Conservation (phyloP, 306 rosid species). For the Cucumis sativus region DNA sequence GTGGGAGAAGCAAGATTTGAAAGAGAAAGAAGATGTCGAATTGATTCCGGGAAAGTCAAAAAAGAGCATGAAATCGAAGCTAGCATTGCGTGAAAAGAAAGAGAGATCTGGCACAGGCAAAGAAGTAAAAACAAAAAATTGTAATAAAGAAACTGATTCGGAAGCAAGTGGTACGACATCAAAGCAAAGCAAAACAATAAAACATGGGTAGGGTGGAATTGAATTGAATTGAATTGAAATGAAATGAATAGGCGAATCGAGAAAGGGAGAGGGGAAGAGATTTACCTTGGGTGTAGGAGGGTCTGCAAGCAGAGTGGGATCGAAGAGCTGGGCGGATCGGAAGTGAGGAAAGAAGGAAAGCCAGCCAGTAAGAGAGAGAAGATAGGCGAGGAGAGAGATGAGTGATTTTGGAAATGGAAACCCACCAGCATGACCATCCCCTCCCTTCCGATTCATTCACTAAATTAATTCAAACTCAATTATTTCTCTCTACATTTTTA, state of each 20-base stretch:
- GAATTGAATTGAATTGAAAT: too few relatives aligned
- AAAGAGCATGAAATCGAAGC: neutral
- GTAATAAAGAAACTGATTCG: neutral
- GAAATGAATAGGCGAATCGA: neutral
- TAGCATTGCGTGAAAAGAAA: neutral
- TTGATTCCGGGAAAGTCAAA: neutral
- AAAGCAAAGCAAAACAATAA: neutral
- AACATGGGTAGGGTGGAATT: neutral
- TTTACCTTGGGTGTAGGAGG: neutral
- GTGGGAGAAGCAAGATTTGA: neutral
- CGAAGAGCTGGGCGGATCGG: neutral
- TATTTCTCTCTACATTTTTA: neutral
- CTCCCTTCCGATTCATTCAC: slow-evolving; percentile 1
- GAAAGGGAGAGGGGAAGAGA: neutral
- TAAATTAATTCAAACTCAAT: neutral
- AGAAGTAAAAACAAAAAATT: neutral
- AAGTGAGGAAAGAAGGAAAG: neutral
- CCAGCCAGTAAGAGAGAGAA: neutral
- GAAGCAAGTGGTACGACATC: neutral
- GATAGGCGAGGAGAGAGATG: neutral
- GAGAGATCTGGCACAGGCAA: neutral
- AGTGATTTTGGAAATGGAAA: neutral
- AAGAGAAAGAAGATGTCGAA: neutral
- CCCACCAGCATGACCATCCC: neutral
- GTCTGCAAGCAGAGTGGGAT: slow-evolving; percentile 1